phyloP scores from a whole-genome alignment of 129 eudicot genomes.

The Flaveria linearis region DNA sequence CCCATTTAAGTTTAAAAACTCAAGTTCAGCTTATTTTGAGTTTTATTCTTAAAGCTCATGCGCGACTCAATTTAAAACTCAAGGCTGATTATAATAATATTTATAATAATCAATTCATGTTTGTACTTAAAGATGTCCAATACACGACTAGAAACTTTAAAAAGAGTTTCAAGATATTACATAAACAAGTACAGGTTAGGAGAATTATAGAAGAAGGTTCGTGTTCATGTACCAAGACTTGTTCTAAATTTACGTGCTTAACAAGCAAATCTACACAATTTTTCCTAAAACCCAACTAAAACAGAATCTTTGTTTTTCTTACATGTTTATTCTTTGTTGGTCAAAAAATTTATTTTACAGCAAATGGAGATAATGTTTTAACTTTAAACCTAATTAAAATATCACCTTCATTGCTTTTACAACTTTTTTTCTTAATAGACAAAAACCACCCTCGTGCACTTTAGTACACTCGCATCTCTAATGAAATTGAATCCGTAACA shows the following conservation, averaged over 20 bases:
- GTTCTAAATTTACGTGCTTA: slow-evolving; percentile 17
- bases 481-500: too few relatives aligned
- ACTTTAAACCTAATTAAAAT: too few relatives aligned
- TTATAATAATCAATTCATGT: background rate
- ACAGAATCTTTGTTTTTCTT: background rate
- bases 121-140: background rate
- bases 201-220: background rate
- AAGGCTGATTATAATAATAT: background rate
- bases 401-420: background rate
- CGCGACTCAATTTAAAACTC: background rate
- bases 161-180: background rate
- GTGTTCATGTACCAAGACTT: background rate
- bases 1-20: too few relatives aligned
- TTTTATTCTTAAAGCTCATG: too few relatives aligned
- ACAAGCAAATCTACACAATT: slow-evolving; percentile 8
- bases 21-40: too few relatives aligned
- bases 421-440: too few relatives aligned
- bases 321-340: too few relatives aligned
- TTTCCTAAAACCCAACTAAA: background rate
- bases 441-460: too few relatives aligned
- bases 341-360: too few relatives aligned
- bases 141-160: background rate
- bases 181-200: background rate
- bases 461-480: too few relatives aligned
- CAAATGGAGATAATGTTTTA: too few relatives aligned